Base-by-base conservation (phyloP, 2,329 filamentous ascomycete genomes). In the Fusarium verticillioides region DNA sequence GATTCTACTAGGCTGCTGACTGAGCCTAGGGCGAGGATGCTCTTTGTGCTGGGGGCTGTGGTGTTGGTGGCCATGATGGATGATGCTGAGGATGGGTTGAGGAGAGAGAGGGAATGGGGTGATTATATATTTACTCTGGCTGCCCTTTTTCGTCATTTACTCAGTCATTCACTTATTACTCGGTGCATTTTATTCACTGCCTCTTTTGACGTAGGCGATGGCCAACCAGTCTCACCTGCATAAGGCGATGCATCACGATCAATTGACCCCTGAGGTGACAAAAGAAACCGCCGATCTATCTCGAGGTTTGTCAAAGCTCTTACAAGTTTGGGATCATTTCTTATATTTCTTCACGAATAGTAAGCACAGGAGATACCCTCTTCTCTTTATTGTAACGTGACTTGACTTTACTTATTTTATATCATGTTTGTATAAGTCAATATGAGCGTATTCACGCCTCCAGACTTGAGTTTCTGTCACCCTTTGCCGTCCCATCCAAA, bases 221-320 rank as follows among this genome's bases (percentile, higher is more conserved):
- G 8, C 50, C 50, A 54, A 40, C 23, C 28, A 32, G 30, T 60
- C 47, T 60, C 58, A 60, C 58, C 60, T 60, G 40, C 42, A 40
- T 63, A 47, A 44, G 42, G 60, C 50, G 19, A 43, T 23, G 46
- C 46, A 60, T 53, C 30, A 52, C 47, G n/a, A 7, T 7, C 7
- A 23, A 32, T 32, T 16, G n/a, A 19, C 30, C 49, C n/a, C 12
- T 36, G 30, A 26, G 9, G 49, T 21, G 49, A 52, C 49, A 36
- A 52, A 52, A 52, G n/a, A 52, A 52, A 8, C 9, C 1, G 8
- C n/a, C 4, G 4, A 10, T 26, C 16, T 15, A 26, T 12, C 49
- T 4, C 3, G 0, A 52, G 30, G 9, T 2, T 34, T 5, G 30
- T 12, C 28, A 23, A 10, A 26, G 16, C 7, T 36, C 9, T 36